phyloP scores from a whole-genome alignment of 352 stramenopile species.

The Albugo laibachii region DNA sequence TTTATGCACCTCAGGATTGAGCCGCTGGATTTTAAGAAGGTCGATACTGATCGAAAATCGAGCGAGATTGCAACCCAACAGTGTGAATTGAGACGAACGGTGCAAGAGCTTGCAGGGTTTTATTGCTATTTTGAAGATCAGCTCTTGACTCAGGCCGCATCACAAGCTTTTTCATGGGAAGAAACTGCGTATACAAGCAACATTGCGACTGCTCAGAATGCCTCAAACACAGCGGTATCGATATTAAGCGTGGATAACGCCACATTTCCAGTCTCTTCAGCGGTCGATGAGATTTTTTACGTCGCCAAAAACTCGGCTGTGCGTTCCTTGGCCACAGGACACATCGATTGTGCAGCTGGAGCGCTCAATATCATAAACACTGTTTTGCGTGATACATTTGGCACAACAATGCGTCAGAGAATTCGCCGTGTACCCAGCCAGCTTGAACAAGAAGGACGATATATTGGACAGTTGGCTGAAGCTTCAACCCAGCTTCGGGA shows the following conservation, averaged over 20 bases:
- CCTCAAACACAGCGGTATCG: background rate
- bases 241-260: constrained; percentile 6
- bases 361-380: constrained; percentile 79
- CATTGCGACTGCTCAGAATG: background rate
- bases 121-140: constrained; percentile 80
- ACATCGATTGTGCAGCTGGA: constrained; percentile 58
- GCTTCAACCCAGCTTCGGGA: constrained; percentile 56
- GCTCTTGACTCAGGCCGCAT: constrained; percentile 43
- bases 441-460: constrained; percentile 22
- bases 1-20: constrained; percentile 59
- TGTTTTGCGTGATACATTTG: constrained; percentile 48
- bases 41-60: background rate
- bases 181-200: constrained; percentile 33
- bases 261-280: constrained; percentile 52
- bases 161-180: constrained; percentile 74
- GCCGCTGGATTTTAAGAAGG: constrained; percentile 2
- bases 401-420: constrained; percentile 55
- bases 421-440: constrained; percentile 52
- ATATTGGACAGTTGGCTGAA: constrained; percentile 12
- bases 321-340: constrained; percentile 59
- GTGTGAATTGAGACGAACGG: constrained; percentile 57
- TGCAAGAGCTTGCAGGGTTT: constrained; percentile 67
- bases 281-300: constrained; percentile 79
- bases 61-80: constrained; percentile 34
- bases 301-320: constrained; percentile 60